Evolutionary conservation across 768 basidiomycete species (phyloP).

Genomic region (Guyanaporus albipodus): DNA sequence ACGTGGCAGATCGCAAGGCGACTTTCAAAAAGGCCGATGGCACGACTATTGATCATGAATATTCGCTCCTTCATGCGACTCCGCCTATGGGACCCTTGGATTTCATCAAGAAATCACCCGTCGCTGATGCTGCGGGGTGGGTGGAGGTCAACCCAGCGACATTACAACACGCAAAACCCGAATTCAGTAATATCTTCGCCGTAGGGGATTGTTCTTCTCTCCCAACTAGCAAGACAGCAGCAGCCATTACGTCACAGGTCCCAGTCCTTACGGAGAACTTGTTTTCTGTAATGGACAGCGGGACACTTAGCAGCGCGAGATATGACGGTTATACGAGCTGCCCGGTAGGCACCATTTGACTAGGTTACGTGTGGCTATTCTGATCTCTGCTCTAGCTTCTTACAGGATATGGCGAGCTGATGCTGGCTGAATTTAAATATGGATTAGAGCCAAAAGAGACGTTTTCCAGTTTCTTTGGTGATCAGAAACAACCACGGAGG

Average conservation of each 20-base stretch:
- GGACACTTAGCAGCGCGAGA: constrained; percentile 58
- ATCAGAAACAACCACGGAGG: constrained; percentile 77
- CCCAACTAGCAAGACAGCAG: constrained; percentile 95
- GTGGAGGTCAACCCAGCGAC: constrained; percentile 81
- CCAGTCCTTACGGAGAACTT: constrained; percentile 91
- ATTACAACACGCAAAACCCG: constrained; percentile 78
- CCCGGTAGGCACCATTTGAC: constrained; percentile 51
- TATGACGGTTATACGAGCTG: constrained; percentile 93
- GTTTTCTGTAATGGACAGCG: constrained; percentile 68
- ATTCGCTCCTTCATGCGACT: constrained; percentile 77
- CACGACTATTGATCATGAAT: constrained; percentile 65
- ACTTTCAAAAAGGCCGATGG: constrained; percentile 81
- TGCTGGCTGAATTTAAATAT: constrained; percentile 95
- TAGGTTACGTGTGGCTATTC: background rate
- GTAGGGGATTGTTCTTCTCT: constrained; percentile 90
- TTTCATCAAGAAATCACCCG: constrained; percentile 70
- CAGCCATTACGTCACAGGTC: constrained; percentile 87
- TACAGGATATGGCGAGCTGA: constrained; percentile 75
- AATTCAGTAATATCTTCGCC: constrained; percentile 79
- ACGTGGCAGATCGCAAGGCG: constrained; percentile 67
- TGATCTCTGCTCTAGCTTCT: constrained; percentile 48
- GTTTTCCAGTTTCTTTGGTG: constrained; percentile 61
- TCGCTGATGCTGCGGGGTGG: constrained; percentile 84
- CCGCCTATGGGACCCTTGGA: constrained; percentile 93
- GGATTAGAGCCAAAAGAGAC: constrained; percentile 84